Evolutionary conservation across 441 rosid genomes (phyloP).

Genomic region (Erodium texanum): DNA sequence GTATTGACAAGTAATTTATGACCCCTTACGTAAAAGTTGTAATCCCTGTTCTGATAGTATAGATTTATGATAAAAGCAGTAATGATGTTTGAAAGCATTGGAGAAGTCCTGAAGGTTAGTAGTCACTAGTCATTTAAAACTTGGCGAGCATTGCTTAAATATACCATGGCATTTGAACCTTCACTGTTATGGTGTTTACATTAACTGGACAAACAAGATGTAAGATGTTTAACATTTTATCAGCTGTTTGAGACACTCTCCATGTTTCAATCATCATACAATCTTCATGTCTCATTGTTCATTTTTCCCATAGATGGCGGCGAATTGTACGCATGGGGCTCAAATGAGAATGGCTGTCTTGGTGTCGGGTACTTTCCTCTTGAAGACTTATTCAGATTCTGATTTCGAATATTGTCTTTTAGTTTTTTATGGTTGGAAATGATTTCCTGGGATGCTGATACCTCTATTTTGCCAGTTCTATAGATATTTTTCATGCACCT

Average conservation of each 20-base stretch:
- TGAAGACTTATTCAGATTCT: neutral
- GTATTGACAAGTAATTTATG: constrained; percentile 57
- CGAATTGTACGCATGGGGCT: constrained; percentile 80
- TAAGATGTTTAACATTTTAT: too few relatives aligned
- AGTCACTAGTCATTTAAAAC: neutral
- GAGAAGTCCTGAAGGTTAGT: neutral
- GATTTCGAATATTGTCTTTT: constrained; percentile 1
- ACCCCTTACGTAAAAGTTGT: neutral
- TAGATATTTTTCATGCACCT: constrained; percentile 46
- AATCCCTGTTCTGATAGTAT: neutral
- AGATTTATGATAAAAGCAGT: neutral
- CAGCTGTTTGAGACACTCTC: too few relatives aligned
- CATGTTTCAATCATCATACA: neutral
- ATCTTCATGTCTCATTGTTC: constrained; percentile 1
- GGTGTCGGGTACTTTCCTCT: constrained; percentile 55
- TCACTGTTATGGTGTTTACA: too few relatives aligned
- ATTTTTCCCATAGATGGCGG: constrained; percentile 43
- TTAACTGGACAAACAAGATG: too few relatives aligned
- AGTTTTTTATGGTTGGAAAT: neutral
- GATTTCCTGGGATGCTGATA: constrained; percentile 9
- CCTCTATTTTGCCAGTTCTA: constrained; percentile 41
- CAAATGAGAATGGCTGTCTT: constrained; percentile 94
- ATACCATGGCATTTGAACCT: neutral
- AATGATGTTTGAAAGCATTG: neutral
- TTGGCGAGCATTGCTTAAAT: neutral